These are phyloP conservation scores for Lentinula lateritia DNA, from an alignment of 768 basidiomycete species.

Conservation along the genomic window DNA sequence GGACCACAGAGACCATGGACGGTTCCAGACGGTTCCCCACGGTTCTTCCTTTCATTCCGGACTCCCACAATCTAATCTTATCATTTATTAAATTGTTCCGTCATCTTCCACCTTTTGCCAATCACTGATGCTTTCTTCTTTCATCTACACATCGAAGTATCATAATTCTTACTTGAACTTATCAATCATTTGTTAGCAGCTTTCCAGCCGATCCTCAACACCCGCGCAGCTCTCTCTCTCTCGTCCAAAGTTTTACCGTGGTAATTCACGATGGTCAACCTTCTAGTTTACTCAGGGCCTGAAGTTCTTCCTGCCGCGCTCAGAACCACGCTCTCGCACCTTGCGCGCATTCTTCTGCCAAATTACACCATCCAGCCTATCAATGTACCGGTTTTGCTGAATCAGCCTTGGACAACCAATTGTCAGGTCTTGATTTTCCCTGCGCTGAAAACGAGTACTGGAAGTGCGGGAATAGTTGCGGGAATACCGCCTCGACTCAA, in stretches of 20 bases:
- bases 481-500: background rate
- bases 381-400: constrained; percentile 45
- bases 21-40: too few relatives aligned
- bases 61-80: background rate
- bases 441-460: background rate
- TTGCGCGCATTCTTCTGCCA: constrained; percentile 57
- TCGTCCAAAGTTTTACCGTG: background rate
- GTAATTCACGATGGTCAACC: constrained; percentile 42
- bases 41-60: too few relatives aligned
- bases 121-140: background rate
- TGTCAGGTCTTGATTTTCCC: constrained; percentile 81
- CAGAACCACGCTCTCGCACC: constrained; percentile 34
- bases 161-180: too few relatives aligned
- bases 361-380: constrained; percentile 77
- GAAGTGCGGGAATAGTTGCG: background rate
- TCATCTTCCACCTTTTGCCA: background rate
- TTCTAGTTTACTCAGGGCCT: constrained; percentile 67
- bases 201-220: background rate
- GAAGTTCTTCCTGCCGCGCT: constrained; percentile 47
- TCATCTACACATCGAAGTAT: too few relatives aligned
- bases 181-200: too few relatives aligned
- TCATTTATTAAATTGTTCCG: background rate
- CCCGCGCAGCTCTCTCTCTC: background rate
- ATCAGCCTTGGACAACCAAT: constrained; percentile 70
- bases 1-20: too few relatives aligned